Percentiles rank a stretch among this genome's conserved stretches.
Evolutionary conservation across 257 asterid genomes (phyloP).

Genomic region (Nicotiana undulata): DNA sequence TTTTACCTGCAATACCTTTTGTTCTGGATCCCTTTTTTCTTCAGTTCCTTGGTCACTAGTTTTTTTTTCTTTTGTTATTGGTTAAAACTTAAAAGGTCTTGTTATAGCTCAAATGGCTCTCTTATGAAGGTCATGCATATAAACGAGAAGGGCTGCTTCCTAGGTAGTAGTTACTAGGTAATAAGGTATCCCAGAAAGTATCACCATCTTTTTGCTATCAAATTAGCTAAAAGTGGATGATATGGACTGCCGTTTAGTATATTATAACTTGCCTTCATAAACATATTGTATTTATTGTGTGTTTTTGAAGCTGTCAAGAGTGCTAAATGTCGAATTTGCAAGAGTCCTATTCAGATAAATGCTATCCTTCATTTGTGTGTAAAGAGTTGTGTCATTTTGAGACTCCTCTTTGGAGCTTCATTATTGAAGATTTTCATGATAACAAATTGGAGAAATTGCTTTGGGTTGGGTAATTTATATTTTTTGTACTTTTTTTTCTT

Average conservation of each 20-base stretch:
- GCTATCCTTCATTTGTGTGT: not conserved
- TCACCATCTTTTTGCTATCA: not conserved
- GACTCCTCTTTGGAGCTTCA: not conserved
- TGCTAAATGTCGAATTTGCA: not conserved
- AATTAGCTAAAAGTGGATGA: not conserved
- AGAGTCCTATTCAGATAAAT: not conserved
- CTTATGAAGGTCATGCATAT: not conserved
- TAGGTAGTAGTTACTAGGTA: not conserved
- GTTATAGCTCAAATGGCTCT: not conserved
- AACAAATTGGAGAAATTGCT: not conserved
- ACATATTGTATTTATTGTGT: not conserved
- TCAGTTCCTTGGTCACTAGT: not conserved
- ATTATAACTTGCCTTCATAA: not conserved
- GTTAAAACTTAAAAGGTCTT: not conserved
- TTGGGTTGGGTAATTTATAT: not conserved
- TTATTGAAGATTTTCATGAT: not conserved
- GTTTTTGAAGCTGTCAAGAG: not conserved
- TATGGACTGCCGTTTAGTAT: not conserved
- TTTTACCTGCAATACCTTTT: not conserved
- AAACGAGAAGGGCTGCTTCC: not conserved
- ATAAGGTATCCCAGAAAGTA: not conserved
- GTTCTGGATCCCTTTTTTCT: not conserved
- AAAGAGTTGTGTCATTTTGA: not conserved
- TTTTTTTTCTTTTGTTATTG: not conserved
- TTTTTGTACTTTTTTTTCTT: not conserved